phyloP scores from a whole-genome alignment of 768 basidiomycete species.

The Auriscalpium microsporum region DNA sequence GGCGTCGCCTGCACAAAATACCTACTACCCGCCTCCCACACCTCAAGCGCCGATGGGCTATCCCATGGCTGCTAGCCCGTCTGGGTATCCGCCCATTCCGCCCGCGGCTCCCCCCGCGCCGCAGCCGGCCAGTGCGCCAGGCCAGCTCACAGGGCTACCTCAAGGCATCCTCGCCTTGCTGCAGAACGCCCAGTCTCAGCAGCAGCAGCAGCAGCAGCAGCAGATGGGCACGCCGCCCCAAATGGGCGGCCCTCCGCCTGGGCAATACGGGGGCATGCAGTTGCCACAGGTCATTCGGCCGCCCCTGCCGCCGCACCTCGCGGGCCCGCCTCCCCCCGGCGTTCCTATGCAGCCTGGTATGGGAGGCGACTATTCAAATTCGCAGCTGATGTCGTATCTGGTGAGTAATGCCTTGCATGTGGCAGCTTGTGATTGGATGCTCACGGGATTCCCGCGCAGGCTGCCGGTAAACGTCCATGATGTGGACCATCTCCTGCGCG shows the following conservation, averaged over 20 bases:
- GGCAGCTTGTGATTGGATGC: too few relatives aligned
- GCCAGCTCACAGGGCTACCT: conserved; percentile 7
- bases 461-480: not conserved
- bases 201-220: conserved; percentile 15
- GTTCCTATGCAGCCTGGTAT: conserved; percentile 13
- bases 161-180: conserved; percentile 13
- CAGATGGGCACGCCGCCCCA: conserved; percentile 13
- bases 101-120: conserved; percentile 9
- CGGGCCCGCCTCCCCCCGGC: conserved; percentile 25
- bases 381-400: conserved; percentile 63
- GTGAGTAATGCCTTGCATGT: conserved; percentile 29
- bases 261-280: conserved; percentile 10
- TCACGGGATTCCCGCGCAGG: not conserved
- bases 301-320: conserved; percentile 35
- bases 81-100: conserved; percentile 11
- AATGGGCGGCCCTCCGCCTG: conserved; percentile 2
- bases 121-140: not conserved
- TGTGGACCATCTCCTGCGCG: not conserved
- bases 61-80: conserved; percentile 4
- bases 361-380: conserved; percentile 31
- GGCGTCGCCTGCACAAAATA: conserved; percentile 19
- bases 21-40: conserved; percentile 38
- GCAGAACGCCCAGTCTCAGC: conserved; percentile 5
- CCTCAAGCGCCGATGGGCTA: conserved; percentile 17
- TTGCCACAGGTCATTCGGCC: conserved; percentile 36